A percentile compares a stretch with the other conserved stretches of the same genome.
Conservation (phyloP, 2,329 filamentous ascomycete genomes). For the Fusarium keratoplasticum region DNA sequence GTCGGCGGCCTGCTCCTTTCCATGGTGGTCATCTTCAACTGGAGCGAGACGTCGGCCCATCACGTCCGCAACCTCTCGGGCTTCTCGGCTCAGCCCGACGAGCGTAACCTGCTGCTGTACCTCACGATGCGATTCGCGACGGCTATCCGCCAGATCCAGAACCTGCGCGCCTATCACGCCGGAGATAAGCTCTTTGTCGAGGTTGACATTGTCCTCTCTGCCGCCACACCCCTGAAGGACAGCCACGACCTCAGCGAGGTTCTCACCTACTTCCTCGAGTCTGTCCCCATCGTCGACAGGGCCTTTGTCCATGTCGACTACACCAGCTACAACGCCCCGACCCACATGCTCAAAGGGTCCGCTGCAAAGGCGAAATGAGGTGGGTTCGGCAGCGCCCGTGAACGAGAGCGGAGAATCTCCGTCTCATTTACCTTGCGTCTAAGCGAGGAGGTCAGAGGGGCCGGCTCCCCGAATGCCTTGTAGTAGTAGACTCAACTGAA, state of each 20-base stretch:
- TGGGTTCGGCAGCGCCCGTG: background rate
- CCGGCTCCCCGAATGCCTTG: background rate
- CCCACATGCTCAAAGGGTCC: constrained; percentile 61
- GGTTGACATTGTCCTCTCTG: constrained; percentile 86
- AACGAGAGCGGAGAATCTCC: background rate
- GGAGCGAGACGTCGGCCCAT: constrained; percentile 77
- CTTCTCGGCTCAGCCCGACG: constrained; percentile 81
- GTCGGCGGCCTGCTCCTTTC: constrained; percentile 84
- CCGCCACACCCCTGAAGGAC: constrained; percentile 79
- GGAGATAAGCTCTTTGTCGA: constrained; percentile 86
- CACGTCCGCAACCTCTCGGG: constrained; percentile 87
- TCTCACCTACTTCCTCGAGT: constrained; percentile 86
- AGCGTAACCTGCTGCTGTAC: constrained; percentile 88
- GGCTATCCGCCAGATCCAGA: constrained; percentile 87
- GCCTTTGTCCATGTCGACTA: constrained; percentile 78
- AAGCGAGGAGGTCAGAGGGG: background rate
- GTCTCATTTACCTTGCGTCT: background rate
- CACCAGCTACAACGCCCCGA: constrained; percentile 70
- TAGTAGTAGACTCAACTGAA: background rate
- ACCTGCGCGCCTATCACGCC: constrained; percentile 84
- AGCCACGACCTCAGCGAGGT: constrained; percentile 83
- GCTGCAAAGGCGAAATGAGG: constrained; percentile 39
- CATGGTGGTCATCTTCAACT: constrained; percentile 81
- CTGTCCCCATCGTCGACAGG: constrained; percentile 81
- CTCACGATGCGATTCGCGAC: constrained; percentile 94